A percentile compares a stretch with the other conserved stretches of the same genome.
Evolutionary conservation across 495 filamentous ascomycete species (phyloP).

Genomic region (Aspergillus hancockii): DNA sequence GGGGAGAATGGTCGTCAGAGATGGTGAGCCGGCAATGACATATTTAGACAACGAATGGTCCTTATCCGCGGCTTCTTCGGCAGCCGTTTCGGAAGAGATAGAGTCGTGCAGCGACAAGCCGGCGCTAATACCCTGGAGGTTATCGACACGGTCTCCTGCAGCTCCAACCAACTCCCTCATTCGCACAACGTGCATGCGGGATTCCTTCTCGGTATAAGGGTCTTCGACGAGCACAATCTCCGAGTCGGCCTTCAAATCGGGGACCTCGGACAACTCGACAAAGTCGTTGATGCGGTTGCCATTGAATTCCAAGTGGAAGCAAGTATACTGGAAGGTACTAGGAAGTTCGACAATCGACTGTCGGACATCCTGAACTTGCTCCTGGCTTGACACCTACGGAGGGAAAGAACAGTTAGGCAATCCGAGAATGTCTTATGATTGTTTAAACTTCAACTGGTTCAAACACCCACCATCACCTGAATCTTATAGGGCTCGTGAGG

Average conservation of each 20-base stretch:
- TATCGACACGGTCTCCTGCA: constrained; percentile 83
- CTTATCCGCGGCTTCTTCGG: constrained; percentile 46
- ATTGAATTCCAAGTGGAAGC: constrained; percentile 93
- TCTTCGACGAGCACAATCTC: constrained; percentile 86
- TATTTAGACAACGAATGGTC: constrained; percentile 65
- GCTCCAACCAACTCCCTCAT: constrained; percentile 92
- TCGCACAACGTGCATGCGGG: constrained; percentile 87
- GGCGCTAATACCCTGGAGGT: constrained; percentile 82
- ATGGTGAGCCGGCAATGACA: constrained; percentile 68
- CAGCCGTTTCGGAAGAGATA: constrained; percentile 52
- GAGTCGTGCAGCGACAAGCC: constrained; percentile 85
- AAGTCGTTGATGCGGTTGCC: constrained; percentile 91
- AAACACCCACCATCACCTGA: constrained; percentile 70
- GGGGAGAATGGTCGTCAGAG: constrained; percentile 71
- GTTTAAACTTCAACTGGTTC: not conserved
- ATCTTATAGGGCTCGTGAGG: constrained; percentile 79
- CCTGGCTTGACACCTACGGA: constrained; percentile 80
- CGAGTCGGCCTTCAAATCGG: constrained; percentile 71
- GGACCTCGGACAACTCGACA: constrained; percentile 86
- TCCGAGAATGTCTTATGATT: not conserved
- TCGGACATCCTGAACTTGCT: constrained; percentile 96
- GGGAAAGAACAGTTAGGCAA: constrained; percentile 20
- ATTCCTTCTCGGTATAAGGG: constrained; percentile 98
- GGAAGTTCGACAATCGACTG: constrained; percentile 95
- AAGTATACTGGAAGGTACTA: constrained; percentile 94